Evolutionary conservation across 1,284 basidiomycete species (phyloP).

Genomic region (Puccinia polysora): DNA sequence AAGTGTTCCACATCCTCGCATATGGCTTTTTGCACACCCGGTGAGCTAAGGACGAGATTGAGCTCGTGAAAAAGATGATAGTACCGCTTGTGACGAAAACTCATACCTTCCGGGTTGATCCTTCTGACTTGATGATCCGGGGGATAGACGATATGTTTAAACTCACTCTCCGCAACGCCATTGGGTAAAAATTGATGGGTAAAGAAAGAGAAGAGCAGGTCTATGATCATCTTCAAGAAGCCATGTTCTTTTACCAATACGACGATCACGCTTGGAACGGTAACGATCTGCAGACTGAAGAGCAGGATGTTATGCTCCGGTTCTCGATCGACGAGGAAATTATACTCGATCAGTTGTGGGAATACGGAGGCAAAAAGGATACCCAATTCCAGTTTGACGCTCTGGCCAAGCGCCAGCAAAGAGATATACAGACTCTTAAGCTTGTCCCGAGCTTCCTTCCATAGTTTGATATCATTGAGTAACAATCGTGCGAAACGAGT

Average conservation of each 20-base stretch:
- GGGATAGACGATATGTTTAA: conserved; percentile 61
- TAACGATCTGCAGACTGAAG: conserved; percentile 83
- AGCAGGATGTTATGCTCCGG: conserved; percentile 81
- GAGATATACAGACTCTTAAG: conserved; percentile 78
- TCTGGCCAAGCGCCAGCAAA: conserved; percentile 66
- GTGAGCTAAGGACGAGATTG: conserved; percentile 48
- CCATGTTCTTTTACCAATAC: conserved; percentile 71
- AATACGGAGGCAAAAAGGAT: conserved; percentile 79
- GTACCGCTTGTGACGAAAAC: conserved; percentile 88
- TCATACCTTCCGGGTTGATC: conserved; percentile 72
- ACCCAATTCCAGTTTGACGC: conserved; percentile 72
- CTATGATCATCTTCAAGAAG: conserved; percentile 69
- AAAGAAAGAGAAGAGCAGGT: conserved; percentile 79
- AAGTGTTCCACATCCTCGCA: conserved; percentile 61
- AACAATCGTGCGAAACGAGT: conserved; percentile 68
- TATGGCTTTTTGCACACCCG: conserved; percentile 46
- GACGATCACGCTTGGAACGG: conserved; percentile 73
- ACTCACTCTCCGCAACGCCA: conserved; percentile 55
- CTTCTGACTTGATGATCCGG: conserved; percentile 48
- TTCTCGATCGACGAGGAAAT: conserved; percentile 83
- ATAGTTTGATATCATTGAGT: conserved; percentile 71
- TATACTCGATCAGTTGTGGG: conserved; percentile 78
- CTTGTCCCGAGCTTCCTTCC: conserved; percentile 74
- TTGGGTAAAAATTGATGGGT: conserved; percentile 66
- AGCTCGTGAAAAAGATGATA: conserved; percentile 50